Evolutionary conservation across 768 basidiomycete genomes (phyloP), one percentile per base, ranked within the genome.

Genomic region (Suillus americanus): DNA sequence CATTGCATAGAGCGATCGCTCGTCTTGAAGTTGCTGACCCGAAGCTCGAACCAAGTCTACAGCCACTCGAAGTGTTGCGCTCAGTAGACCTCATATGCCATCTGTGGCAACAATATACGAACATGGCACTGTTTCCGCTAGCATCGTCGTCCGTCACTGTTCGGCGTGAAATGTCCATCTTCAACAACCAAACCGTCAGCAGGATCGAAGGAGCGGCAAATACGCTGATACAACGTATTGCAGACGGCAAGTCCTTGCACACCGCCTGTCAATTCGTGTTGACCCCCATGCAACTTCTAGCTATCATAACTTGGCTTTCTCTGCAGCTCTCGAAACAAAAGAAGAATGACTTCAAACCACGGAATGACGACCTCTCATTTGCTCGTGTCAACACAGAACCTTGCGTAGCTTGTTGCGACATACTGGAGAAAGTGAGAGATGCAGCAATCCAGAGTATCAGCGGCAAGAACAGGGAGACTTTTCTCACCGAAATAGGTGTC

Each of bases 51-150:
- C 96, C 97, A 5, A 90, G 83, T 68, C 78, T 97, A 28, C 85
- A 89, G 59, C 78, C 85, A 4, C 74, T 99, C 7, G 70, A 79
- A 0, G 84, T 91, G 25, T 79, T 99, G 69, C 84, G 82, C 63
- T 80, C 84, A 3, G 86, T 91, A 40, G 95, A 97, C 77, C 85
- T 97, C 53, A 90, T 97, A 63, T 94, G 92, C 72, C 94, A 98
- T 73, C 85, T 99, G 13, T 99, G 96, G 97, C 97, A 99, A 72
- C 92, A 92, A 74, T 99, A 99, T 76, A 86, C 94, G 70, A 91
- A 91, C 57, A 91, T 93, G 23, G 97, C 95, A 0, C 77, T 99
- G 7, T 81, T 97, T 16, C 96, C 97, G 0, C 81, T 99, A 18
- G 90, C 94, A 0, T 89, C 86, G 64, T 88, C 89, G 13, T 92